Conservation (phyloP, 2,329 filamentous ascomycete species). For the Stenocarpella maydis region DNA sequence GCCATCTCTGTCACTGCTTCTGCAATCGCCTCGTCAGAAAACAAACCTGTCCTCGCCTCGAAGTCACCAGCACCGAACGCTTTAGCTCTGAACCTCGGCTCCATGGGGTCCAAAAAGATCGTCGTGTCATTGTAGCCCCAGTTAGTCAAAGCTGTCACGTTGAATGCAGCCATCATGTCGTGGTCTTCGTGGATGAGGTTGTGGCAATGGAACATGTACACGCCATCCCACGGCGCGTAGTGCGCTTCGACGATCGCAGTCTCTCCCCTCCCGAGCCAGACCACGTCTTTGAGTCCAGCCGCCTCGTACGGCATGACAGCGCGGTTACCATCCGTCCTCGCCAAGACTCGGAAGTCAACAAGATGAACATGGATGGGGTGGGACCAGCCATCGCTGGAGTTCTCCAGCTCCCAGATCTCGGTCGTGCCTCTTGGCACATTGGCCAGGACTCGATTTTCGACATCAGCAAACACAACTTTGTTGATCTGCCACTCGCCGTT, state of each 20-base stretch:
- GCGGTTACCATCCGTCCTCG: slow-evolving; percentile 53
- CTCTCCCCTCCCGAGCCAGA: slow-evolving; percentile 61
- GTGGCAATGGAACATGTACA: slow-evolving; percentile 60
- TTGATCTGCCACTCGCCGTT: slow-evolving; percentile 61
- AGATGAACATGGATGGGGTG: slow-evolving; percentile 67
- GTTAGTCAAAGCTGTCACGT: slow-evolving; percentile 48
- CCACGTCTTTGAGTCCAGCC: slow-evolving; percentile 64
- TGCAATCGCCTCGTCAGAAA: slow-evolving; percentile 39
- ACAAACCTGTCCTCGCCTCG: slow-evolving; percentile 37
- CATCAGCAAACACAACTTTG: slow-evolving; percentile 56
- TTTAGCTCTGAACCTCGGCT: slow-evolving; percentile 45
- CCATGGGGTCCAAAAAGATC: slow-evolving; percentile 50
- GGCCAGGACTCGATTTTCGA: slow-evolving; percentile 57
- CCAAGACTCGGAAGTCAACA: slow-evolving; percentile 64
- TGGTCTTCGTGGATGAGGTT: slow-evolving; percentile 56
- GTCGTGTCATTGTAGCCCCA: slow-evolving; percentile 49
- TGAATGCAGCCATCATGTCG: slow-evolving; percentile 58
- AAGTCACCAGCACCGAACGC: slow-evolving; percentile 40
- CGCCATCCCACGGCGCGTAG: slow-evolving; percentile 62
- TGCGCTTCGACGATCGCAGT: slow-evolving; percentile 58
- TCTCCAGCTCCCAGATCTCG: slow-evolving; percentile 59
- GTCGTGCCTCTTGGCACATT: slow-evolving; percentile 55
- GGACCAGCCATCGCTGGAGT: slow-evolving; percentile 57
- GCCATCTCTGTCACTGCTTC: slow-evolving; percentile 40
- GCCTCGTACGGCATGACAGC: slow-evolving; percentile 60